Base-by-base conservation (phyloP, 352 stramenopile species). In the Pythium aphanidermatum region DNA sequence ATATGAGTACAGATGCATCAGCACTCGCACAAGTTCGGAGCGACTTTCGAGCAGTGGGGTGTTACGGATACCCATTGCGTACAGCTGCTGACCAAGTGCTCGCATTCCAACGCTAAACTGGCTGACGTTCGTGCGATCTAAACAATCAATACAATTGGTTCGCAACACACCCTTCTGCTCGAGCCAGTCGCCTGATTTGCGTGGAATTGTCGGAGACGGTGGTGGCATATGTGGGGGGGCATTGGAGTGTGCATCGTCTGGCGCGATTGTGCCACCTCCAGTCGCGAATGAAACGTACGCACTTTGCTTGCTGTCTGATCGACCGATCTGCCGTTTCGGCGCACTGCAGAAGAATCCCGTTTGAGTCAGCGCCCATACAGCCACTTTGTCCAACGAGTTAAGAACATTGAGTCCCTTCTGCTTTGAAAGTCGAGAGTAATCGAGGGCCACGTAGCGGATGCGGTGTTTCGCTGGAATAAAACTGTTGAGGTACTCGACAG, bases 141-240 rank as follows among this genome's bases (percentile, higher is more conserved):
- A 62, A 46, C 68, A 84, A 67, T 99, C 97, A 43, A 99, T 99
- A 56, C 97, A 99, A 68, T 99, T 99, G 0, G 96, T 99, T 25
- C 97, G 83, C 9, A 99, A 67, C 25, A 99, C 92, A 2, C 97
- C 97, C 36, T 86, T 81, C 62, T 99, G 97, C 55, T 98, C 94
- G 28, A 98, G 57, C 94, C 90, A 83, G 52, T 92, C 77, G 23
- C 86, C 88, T 2, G 79, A 90, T 19, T 91, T 82, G 52, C 64
- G 72, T 12, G 75, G 70, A 47, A 92, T 90, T 4, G 79, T 86
- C 8, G 76, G 76, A 29, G 75, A 86, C 25, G 53, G 37, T 5
- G 62, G 60, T 26, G 63, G 60, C 2, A 68, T 47, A 3, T 24
- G 4, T 27, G 35, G 19, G n/a, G n/a, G n/a, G n/a, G n/a, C n/a